Evolutionary conservation across 2,329 filamentous ascomycete species (phyloP).

Genomic region (Pseudogymnoascus sp.): DNA sequence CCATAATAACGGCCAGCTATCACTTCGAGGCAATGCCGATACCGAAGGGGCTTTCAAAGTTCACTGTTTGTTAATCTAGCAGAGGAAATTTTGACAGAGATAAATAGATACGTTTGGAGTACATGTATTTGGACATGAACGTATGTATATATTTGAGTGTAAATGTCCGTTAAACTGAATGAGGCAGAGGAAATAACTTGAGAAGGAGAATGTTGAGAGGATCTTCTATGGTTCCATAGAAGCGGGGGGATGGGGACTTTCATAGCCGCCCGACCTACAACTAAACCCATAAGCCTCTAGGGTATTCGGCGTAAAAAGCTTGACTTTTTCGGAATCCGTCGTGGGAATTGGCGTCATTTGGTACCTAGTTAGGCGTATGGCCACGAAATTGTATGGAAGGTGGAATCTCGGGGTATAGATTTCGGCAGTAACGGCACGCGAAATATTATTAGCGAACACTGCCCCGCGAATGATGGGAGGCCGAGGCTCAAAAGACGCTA

Average conservation of each 20-base stretch:
- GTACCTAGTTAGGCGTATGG: not conserved
- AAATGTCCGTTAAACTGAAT: constrained; percentile 1
- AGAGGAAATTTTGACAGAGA: not conserved
- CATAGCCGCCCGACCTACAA: not conserved
- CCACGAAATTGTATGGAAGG: constrained; percentile 1
- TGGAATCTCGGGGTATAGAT: not conserved
- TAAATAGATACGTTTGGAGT: not conserved
- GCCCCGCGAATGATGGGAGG: not conserved
- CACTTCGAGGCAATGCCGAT: not conserved
- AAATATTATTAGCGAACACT: not conserved
- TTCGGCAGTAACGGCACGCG: constrained; percentile 1
- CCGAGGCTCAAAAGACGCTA: constrained; percentile 4
- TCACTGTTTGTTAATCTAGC: not conserved
- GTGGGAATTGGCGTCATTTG: not conserved
- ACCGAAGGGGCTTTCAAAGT: not conserved
- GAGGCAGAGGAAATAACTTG: constrained; percentile 1
- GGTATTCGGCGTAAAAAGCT: constrained; percentile 6
- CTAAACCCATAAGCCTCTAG: constrained; percentile 7
- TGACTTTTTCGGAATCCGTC: not conserved
- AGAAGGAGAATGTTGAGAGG: not conserved
- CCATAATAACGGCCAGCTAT: not conserved
- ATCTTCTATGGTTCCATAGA: not conserved
- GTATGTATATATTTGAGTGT: not conserved
- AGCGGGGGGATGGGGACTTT: not conserved
- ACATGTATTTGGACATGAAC: not conserved